phyloP scores from a whole-genome alignment of 164 flowering plant species.

The Vitis riparia region DNA sequence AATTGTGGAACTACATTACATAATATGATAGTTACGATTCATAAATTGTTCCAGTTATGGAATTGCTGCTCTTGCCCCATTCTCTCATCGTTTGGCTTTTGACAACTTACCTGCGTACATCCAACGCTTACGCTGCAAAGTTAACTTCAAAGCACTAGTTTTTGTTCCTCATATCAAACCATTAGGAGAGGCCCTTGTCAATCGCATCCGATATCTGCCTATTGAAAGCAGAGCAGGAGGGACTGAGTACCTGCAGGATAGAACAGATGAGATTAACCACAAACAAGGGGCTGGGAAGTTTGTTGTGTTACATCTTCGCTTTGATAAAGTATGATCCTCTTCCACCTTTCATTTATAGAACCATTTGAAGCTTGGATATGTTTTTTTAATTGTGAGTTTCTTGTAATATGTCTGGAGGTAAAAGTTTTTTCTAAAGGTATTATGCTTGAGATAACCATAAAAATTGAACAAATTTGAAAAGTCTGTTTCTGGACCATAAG shows the following conservation, averaged over 20 bases:
- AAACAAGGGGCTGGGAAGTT: conserved; percentile 55
- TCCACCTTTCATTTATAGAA: background rate
- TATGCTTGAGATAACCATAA: background rate
- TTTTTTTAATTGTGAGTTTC: background rate
- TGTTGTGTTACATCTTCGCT: conserved; percentile 91
- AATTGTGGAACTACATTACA: background rate
- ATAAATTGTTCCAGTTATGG: conserved; percentile 59
- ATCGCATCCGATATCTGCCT: conserved; percentile 60
- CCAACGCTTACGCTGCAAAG: conserved; percentile 91
- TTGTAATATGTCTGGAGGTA: background rate
- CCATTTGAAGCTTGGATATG: background rate
- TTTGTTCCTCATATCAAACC: conserved; percentile 79
- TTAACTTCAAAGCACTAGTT: conserved; percentile 76
- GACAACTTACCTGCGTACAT: conserved; percentile 70
- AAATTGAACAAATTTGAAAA: background rate
- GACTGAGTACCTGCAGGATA: conserved; percentile 25
- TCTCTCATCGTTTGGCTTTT: conserved; percentile 95
- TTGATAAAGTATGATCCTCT: conserved; percentile 71
- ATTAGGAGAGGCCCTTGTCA: conserved; percentile 73
- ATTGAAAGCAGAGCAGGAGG: conserved; percentile 19
- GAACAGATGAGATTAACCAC: conserved; percentile 19
- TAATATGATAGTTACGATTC: background rate
- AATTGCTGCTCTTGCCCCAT: conserved; percentile 93
- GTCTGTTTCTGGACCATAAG: background rate
- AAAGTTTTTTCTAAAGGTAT: background rate